A percentile compares a stretch with the other conserved stretches of the same genome.
Evolutionary conservation across 2,329 filamentous ascomycete species (phyloP).

Genomic region (Sporothrix pallida): DNA sequence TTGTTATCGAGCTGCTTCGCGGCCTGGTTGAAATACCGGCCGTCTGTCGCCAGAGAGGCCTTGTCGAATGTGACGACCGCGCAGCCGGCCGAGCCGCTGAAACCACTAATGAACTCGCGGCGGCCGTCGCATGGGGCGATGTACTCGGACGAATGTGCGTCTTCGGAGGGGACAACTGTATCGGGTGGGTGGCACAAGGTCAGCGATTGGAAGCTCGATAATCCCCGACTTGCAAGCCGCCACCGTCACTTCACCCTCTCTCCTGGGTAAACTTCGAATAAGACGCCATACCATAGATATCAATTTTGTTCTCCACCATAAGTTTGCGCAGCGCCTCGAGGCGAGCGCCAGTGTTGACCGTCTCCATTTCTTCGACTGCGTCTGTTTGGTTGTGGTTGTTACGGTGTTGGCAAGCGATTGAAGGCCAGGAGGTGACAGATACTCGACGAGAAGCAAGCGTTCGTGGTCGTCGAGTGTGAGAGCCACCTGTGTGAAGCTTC

Average conservation of each 20-base stretch:
- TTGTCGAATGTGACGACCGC: conserved; percentile 86
- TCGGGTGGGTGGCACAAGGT: conserved; percentile 7
- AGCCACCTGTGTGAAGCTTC: neutral
- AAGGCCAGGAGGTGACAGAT: too few relatives aligned
- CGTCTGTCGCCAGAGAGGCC: conserved; percentile 91
- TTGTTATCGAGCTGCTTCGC: conserved; percentile 87
- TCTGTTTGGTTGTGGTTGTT: conserved; percentile 30
- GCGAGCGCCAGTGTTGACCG: conserved; percentile 77
- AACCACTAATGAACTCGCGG: conserved; percentile 89
- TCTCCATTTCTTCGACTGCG: conserved; percentile 63
- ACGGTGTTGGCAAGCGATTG: neutral
- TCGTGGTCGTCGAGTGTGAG: neutral
- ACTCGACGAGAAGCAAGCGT: too few relatives aligned
- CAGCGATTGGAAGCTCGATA: conserved; percentile 10
- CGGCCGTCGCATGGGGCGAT: conserved; percentile 94
- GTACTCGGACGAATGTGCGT: conserved; percentile 97
- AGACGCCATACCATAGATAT: conserved; percentile 79
- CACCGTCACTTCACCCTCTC: neutral
- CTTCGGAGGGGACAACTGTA: conserved; percentile 91
- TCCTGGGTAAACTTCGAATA: too few relatives aligned
- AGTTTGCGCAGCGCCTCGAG: conserved; percentile 77
- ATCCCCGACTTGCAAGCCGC: neutral
- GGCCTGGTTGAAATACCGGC: conserved; percentile 97
- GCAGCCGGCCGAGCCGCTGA: conserved; percentile 92
- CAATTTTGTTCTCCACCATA: conserved; percentile 86